phyloP scores from a whole-genome alignment of 2,329 filamentous ascomycete genomes.

The Trichoderma sp. region DNA sequence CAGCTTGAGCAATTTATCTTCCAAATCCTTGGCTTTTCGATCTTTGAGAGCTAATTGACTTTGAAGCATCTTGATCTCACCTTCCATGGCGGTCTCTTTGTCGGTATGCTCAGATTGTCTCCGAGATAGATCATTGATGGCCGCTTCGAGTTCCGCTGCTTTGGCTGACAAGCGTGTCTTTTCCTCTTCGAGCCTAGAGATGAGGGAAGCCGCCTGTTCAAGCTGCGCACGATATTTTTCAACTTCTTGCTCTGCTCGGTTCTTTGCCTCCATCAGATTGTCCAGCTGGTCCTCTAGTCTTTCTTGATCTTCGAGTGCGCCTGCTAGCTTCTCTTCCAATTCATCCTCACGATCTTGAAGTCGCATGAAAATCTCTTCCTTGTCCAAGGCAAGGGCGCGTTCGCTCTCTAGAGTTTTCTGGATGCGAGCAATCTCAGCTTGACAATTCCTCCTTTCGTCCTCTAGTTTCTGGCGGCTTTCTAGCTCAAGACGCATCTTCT shows the following conservation, averaged over 20 bases:
- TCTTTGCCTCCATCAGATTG: conserved; percentile 83
- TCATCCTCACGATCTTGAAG: conserved; percentile 89
- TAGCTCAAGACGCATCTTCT: conserved; percentile 77
- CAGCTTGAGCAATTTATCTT: conserved; percentile 77
- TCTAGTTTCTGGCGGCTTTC: conserved; percentile 78
- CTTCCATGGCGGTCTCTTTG: conserved; percentile 73
- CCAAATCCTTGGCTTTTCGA: conserved; percentile 83
- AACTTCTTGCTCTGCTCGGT: conserved; percentile 81
- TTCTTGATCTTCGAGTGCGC: conserved; percentile 91
- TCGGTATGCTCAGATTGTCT: conserved; percentile 72
- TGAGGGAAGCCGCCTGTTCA: conserved; percentile 87
- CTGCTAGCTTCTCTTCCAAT: conserved; percentile 87
- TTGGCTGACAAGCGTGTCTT: conserved; percentile 73
- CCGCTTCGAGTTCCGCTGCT: conserved; percentile 67
- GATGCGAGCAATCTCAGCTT: conserved; percentile 83
- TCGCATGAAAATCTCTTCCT: conserved; percentile 99
- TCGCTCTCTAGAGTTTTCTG: conserved; percentile 96
- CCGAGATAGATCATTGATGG: conserved; percentile 69
- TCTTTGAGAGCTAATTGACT: conserved; percentile 90
- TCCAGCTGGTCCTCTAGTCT: conserved; percentile 92
- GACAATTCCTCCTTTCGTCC: conserved; percentile 84
- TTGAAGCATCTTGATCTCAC: conserved; percentile 87
- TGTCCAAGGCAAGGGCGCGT: conserved; percentile 90
- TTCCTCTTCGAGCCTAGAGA: conserved; percentile 81
- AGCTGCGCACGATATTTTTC: conserved; percentile 78